Base-by-base conservation (phyloP, 495 filamentous ascomycete species). In the Aspergillus sparsus region DNA sequence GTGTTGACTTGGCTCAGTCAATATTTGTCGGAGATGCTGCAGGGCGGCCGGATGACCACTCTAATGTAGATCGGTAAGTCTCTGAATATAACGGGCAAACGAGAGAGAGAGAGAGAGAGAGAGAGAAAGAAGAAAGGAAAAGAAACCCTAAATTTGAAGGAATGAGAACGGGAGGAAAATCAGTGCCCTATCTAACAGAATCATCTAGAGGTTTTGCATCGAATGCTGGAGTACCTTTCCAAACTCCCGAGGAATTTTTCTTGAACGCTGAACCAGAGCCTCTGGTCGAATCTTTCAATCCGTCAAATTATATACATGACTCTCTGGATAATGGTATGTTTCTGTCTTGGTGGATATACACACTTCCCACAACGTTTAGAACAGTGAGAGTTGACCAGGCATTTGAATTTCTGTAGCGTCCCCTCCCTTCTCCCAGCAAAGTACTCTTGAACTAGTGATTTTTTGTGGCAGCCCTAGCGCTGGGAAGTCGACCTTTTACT, bases 21-120 rank as follows among this genome's bases (percentile, higher is more conserved):
- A 78, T 96, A 57, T 96, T 96, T 70, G 87, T 98, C 9, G 94
- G 94, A 8, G 94, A 99, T 78, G 93, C 94, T 18, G 94, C 84
- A 49, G 88, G 88, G 13, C 68, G 72, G 13, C 74, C 80, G 12
- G 81, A 79, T 12, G 88, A 91, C 71, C 85, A 87, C 69, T 92
- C 92, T 27, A 90, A 88, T 67, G 89, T 84, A 27, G 94, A 97
- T 74, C 82, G 91, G 87, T 88, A 71, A 66, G 64, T 12, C 49
- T 32, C 21, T 27, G 21, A 27, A 27, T 27, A 27, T 1, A 27
- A 27, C 21, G 21, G 21, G 21, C 21, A 27, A 27, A 27, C 21
- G 3, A 27, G 21, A 27, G 21, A 27, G 21, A 27, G 21, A 27
- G 21, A 27, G 21, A 27, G 21, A 27, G 21, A 27, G 21, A 27